Percentiles rank a stretch among this genome's conserved stretches.
These are phyloP conservation scores for Cucurbita moschata DNA, from an alignment of 306 rosid genomes.

Conservation along the genomic window DNA sequence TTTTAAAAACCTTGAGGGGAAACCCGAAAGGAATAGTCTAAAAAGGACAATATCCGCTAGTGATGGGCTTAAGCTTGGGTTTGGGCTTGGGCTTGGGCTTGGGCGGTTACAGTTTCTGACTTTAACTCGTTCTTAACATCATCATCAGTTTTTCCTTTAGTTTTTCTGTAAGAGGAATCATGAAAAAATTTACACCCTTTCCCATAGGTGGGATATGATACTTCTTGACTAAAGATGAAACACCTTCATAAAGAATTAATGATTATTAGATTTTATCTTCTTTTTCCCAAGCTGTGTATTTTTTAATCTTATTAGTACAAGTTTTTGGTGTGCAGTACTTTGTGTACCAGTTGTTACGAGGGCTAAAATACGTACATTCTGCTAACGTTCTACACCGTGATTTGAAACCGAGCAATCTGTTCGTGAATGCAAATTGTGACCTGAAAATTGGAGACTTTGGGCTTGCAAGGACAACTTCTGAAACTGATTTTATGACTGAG, in stretches of 20 bases:
- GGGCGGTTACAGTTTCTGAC: no score
- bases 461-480: conserved; percentile 97
- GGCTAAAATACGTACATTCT: conserved; percentile 86
- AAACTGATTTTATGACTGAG: conserved; percentile 97
- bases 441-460: conserved; percentile 96
- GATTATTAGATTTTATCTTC: not conserved
- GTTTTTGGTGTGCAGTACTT: conserved; percentile 52
- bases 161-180: not conserved
- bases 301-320: conserved; percentile 7
- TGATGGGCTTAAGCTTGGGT: no score
- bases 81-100: no score
- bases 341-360: conserved; percentile 85
- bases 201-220: not conserved
- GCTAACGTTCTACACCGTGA: conserved; percentile 94
- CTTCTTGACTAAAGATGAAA: not conserved
- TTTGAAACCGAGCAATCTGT: conserved; percentile 88
- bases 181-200: not conserved
- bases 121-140: no score
- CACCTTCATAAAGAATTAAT: not conserved
- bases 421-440: conserved; percentile 89
- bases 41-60: no score
- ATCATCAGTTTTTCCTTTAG: not conserved
- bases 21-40: no score
- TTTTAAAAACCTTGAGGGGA: no score
- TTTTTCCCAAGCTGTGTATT: not conserved